Evolutionary conservation across 1,284 basidiomycete genomes (phyloP), one percentile per base, ranked within the genome.

Genomic region (Fomes fomentarius): DNA sequence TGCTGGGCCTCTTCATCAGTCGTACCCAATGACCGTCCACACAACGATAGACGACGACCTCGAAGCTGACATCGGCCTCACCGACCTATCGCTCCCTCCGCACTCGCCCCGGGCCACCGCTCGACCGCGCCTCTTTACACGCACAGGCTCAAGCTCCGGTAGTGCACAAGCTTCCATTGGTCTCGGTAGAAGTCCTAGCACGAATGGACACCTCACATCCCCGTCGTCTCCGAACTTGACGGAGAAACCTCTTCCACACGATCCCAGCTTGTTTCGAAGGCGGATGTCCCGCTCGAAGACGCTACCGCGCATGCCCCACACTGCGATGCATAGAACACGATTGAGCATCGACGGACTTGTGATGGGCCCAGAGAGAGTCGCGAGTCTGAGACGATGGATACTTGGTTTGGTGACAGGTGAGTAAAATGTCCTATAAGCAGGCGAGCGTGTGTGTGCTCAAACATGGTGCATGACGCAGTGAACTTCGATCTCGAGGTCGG

Each of bases 401-500:
- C 71, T 91, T 60, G 83, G 87, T 19, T 79, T 95, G 49, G 88
- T 85, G 24, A 78, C 94, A 50, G 93, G 93, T 63, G 75, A 69
- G 50, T 38, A 34, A 46, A 30, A 5, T 30, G 44, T 17, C 35
- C 30, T 35, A 14, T 28, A 15, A 49, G n/a, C 31, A 5, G 17
- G 15, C 33, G 19, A n/a, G 34, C n/a, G 42, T 9, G 38, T 11
- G 11, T 25, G 24, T 26, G 44, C 52, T 17, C 47, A 55, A 55
- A 61, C 58, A 45, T 53, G 52, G 45, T 47, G 55, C 5, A 50
- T 73, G n/a, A 6, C 46, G 58, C 75, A 84, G 93, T 95, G 52
- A 86, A 95, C 63, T 96, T 96, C 66, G 93, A 96, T 71, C 70
- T 94, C 42, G 93, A 96, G 61, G 76, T 89, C 40, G 95, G 94